Base-by-base conservation (phyloP, 208 protist species). In the Leishmania turanica region DNA sequence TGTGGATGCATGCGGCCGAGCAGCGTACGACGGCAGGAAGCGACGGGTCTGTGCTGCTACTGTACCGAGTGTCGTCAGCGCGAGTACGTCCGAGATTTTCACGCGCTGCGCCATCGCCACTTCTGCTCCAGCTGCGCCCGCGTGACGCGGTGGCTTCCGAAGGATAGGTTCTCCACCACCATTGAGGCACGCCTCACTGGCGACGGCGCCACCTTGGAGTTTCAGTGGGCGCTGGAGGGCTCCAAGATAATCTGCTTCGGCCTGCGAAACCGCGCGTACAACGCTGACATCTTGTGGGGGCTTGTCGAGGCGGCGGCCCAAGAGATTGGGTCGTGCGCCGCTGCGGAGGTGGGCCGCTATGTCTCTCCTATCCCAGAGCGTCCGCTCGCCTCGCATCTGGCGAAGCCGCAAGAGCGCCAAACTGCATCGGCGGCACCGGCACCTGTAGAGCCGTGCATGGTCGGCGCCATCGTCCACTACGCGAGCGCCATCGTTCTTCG, bases 381-480 rank as follows among this genome's bases (percentile, higher is more conserved):
- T 3, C 85, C 74, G 56, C 70, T 75, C 75, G 81, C 77, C 47
- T 75, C 74, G 31, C 72, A 66, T 58, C 68, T 73, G 37, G 66
- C 76, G 15, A 65, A 54, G 45, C 47, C 60, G 24, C 31, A 42
- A 9, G 49, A 15, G 31, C 54, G 47, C 4, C 13, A 47, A 34
- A 11, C 17, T 24, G 73, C 37, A 17, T 45, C 53, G 21, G 72
- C 71, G 17, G 68, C 27, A 40, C 3, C 68, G 31, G 64, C 49
- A 9, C 40, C 68, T 7, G 76, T 47, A 7, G 80, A 91, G 86
- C 75, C 78, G 17, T 85, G 80, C 75, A 54, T 89, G 64, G 74
- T 91, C 45, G 84, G 87, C n/a, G 93, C 90, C n/a, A 81, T 97
- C 17, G 75, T 93, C 4, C 92, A 93, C 82, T 96, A 95, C 84